Evolutionary conservation across 495 filamentous ascomycete genomes (phyloP), one percentile per base, ranked within the genome.

Genomic region (Penicillium odoratum): DNA sequence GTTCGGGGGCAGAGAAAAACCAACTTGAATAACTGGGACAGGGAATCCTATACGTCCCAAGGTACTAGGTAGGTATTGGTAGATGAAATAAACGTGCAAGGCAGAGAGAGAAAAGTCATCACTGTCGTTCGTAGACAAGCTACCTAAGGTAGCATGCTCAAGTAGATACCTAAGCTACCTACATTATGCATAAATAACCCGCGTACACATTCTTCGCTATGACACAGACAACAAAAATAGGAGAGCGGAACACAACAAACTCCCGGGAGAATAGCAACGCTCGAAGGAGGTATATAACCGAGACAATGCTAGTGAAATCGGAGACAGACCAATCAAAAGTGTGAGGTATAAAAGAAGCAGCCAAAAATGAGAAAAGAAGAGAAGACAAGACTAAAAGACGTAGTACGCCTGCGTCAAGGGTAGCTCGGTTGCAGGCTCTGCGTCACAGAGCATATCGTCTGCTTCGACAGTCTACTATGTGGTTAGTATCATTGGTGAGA

Each of bases 341-440:
- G 30, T 25, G 48, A 43, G 34, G 10, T 6, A 18, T 28, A 53
- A 33, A 18, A 40, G 33, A 53, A 21, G n/a, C n/a, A 18, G 10
- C 11, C 34, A 11, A 42, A 53, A 49, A 44, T 46, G 53, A 55
- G 8, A 42, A 53, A 44, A 44, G 46, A 55, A 55, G n/a, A 11
- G 26, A 43, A 18, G 5, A n/a, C n/a, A n/a, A n/a, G n/a, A n/a
- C 77, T 73, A 94, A 68, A 89, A 97, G 56, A 93, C 81, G 74
- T 86, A 97, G 63, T 82, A 93, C 15, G 67, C 75, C 82, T 97
- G 93, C 62, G 89, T 86, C 67, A 98, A 70, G 48, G 95, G 94
- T 73, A 98, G 68, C 54, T 62, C 77, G 13, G 68, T 73, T 43
- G 89, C 84, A 18, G 94, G 91, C 71, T 88, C 91, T 0, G 92